A percentile compares a stretch with the other conserved stretches of the same genome.
phyloP scores from a whole-genome alignment of 2,329 filamentous ascomycete species.

The Claviceps humidiphila region DNA sequence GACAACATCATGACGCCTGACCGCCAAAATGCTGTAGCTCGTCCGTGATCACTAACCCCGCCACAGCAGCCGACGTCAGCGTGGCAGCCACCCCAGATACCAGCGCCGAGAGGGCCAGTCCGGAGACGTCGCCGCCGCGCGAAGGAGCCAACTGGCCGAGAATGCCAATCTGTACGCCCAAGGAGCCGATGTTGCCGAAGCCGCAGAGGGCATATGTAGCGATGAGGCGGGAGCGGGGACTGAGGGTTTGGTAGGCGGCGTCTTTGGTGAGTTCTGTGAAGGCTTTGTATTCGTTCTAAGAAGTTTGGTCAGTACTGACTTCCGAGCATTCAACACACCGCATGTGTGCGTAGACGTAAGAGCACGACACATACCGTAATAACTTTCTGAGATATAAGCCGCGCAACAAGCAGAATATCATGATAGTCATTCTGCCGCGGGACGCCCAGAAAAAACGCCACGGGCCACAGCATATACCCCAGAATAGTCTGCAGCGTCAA shows the following conservation, averaged over 20 bases:
- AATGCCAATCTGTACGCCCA: constrained; percentile 84
- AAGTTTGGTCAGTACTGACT: neutral
- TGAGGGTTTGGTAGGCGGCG: constrained; percentile 48
- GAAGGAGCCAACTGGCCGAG: constrained; percentile 67
- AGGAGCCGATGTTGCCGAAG: constrained; percentile 75
- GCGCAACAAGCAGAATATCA: constrained; percentile 57
- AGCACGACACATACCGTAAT: constrained; percentile 35
- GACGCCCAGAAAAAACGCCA: constrained; percentile 73
- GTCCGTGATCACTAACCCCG: constrained; percentile 58
- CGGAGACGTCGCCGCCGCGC: constrained; percentile 61
- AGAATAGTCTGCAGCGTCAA: constrained; percentile 62
- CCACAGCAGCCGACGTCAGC: constrained; percentile 63
- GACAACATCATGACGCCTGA: neutral
- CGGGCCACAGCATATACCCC: constrained; percentile 64
- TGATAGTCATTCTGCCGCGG: constrained; percentile 45
- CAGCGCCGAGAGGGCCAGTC: constrained; percentile 63
- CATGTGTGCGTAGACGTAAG: neutral
- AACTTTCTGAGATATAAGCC: constrained; percentile 74
- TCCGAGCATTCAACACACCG: neutral
- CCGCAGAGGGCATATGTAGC: constrained; percentile 76
- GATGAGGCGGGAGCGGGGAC: constrained; percentile 62
- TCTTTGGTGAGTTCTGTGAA: constrained; percentile 45
- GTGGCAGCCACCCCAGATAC: constrained; percentile 68
- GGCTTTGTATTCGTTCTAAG: constrained; percentile 64
- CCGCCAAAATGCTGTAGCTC: constrained; percentile 12